phyloP scores from a whole-genome alignment of 176 grass and related monocot genomes.

The Zizania latifolia region DNA sequence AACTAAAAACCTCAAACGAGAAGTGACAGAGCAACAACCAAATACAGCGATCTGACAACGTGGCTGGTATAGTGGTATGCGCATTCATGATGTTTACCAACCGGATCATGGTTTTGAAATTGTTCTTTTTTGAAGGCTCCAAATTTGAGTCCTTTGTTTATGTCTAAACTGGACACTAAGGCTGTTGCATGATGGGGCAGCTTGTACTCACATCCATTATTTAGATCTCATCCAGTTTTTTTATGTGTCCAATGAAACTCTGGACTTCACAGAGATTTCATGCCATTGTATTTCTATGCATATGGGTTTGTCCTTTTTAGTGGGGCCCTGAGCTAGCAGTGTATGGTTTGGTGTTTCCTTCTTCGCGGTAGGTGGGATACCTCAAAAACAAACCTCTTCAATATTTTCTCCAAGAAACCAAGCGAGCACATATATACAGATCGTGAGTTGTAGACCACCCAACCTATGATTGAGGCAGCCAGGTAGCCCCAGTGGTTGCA shows the following conservation, averaged over 20 bases:
- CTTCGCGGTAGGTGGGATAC: constrained; percentile 21
- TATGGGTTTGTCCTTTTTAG: constrained; percentile 1
- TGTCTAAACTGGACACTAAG: not conserved
- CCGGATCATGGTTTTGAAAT: not conserved
- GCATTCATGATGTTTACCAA: constrained; percentile 16
- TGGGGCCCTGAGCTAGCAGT: not conserved
- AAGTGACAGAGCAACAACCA: constrained; percentile 17
- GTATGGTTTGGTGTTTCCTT: not conserved
- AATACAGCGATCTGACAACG: not conserved
- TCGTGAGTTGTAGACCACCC: constrained; percentile 26
- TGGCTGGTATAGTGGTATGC: constrained; percentile 29
- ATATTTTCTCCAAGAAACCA: not conserved
- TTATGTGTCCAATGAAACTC: constrained; percentile 13
- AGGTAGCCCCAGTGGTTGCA: not conserved
- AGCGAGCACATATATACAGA: not conserved
- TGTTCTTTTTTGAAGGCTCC: not conserved
- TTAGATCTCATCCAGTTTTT: not conserved
- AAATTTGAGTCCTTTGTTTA: not conserved
- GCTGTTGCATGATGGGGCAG: not conserved
- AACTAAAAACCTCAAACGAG: not conserved
- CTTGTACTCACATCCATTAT: not conserved
- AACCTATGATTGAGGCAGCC: constrained; percentile 14
- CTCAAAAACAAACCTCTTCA: not conserved
- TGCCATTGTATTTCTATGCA: not conserved
- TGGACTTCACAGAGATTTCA: not conserved